phyloP scores from a whole-genome alignment of 768 basidiomycete species.

The Clitopilus passeckerianus region DNA sequence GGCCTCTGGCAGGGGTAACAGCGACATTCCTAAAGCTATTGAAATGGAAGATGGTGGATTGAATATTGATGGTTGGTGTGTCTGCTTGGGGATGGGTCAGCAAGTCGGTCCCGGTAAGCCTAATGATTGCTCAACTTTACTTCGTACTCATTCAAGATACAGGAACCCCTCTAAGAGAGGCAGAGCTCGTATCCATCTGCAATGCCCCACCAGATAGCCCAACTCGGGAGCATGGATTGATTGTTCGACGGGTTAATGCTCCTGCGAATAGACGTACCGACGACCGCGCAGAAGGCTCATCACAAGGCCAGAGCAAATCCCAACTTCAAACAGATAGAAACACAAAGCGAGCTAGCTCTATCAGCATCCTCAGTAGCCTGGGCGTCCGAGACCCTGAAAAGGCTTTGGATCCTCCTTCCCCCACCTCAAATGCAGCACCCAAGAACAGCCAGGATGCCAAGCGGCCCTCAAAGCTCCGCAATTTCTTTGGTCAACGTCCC shows the following conservation, averaged over 20 bases:
- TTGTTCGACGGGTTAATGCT: slow-evolving; percentile 49
- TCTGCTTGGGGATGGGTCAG: slow-evolving; percentile 62
- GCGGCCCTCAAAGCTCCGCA: slow-evolving; percentile 72
- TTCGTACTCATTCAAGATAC: slow-evolving; percentile 6
- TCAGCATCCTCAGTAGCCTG: slow-evolving; percentile 91
- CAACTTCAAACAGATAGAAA: slow-evolving; percentile 35
- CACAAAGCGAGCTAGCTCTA: slow-evolving; percentile 88
- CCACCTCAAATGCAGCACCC: slow-evolving; percentile 31
- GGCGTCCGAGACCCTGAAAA: slow-evolving; percentile 81
- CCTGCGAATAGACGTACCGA: slow-evolving; percentile 35
- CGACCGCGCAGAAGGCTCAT: slow-evolving; percentile 31
- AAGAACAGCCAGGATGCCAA: slow-evolving; percentile 33
- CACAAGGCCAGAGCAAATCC: slow-evolving; percentile 22
- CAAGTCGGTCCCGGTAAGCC: slow-evolving; percentile 47
- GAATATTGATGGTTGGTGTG: slow-evolving; percentile 86
- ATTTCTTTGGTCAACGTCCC: slow-evolving; percentile 97
- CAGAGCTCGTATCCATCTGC: slow-evolving; percentile 77
- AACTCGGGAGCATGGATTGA: slow-evolving; percentile 74
- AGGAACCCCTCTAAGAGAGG: slow-evolving; percentile 79
- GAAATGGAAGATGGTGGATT: slow-evolving; percentile 72
- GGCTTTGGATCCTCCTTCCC: slow-evolving; percentile 56
- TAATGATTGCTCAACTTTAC: slow-evolving; percentile 7
- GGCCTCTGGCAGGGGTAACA: slow-evolving; percentile 35
- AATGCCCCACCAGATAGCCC: slow-evolving; percentile 76
- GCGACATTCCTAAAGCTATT: slow-evolving; percentile 48